Conservation (phyloP, 805 yeast genomes). For the Teunomyces funiuensis region DNA sequence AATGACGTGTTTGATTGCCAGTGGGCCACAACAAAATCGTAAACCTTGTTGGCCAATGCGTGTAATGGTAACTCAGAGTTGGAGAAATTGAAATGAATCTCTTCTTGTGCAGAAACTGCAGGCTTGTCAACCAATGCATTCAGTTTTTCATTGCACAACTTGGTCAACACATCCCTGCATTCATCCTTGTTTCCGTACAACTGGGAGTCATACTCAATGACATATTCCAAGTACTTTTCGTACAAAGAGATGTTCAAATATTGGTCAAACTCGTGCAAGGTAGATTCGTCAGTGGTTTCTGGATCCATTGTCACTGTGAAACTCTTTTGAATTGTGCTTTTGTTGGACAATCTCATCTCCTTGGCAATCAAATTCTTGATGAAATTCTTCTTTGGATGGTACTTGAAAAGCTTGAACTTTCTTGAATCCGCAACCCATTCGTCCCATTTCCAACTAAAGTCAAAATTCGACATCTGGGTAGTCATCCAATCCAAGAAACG, state of each 20-base stretch:
- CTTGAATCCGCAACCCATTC: conserved; percentile 77
- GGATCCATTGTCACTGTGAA: conserved; percentile 40
- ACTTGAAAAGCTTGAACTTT: conserved; percentile 43
- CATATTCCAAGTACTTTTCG: conserved; percentile 23
- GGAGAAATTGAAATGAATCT: conserved; percentile 35
- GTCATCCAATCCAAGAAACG: conserved; percentile 89
- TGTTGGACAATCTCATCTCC: conserved; percentile 81
- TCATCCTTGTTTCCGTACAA: conserved; percentile 35
- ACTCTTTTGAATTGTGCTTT: conserved; percentile 66
- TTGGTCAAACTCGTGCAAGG: conserved; percentile 39
- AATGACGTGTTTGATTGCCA: conserved; percentile 41
- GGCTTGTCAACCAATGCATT: conserved; percentile 18
- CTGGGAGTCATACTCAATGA: conserved; percentile 34
- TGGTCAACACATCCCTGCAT: conserved; percentile 23
- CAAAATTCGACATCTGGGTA: conserved; percentile 88
- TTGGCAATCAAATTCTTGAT: conserved; percentile 78
- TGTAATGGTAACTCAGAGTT: conserved; percentile 37
- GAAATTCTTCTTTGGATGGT: conserved; percentile 73
- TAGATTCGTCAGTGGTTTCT: conserved; percentile 26
- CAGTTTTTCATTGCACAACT: conserved; percentile 25
- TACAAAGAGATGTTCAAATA: conserved; percentile 38
- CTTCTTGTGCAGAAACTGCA: conserved; percentile 36
- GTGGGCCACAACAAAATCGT: conserved; percentile 41
- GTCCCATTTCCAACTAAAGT: conserved; percentile 96
- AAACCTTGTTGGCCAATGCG: conserved; percentile 37